Percentiles rank a stretch among this genome's conserved stretches.
Conservation (phyloP, 148 eudicot species). For the Silene latifolia region DNA sequence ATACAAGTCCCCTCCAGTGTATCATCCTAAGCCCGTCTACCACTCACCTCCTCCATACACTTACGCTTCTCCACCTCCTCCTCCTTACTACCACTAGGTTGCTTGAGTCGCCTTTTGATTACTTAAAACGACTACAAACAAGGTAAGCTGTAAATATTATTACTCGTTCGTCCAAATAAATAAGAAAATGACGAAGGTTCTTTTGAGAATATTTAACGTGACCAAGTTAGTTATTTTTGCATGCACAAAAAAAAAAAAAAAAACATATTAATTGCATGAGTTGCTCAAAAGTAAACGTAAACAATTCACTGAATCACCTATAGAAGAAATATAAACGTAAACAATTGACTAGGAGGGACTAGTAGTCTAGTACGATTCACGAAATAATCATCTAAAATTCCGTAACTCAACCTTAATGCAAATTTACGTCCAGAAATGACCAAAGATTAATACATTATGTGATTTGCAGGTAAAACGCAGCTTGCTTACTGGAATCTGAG, state of each 20-base stretch:
- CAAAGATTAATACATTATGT: not conserved
- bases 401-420: not conserved
- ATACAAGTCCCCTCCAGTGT: slow-evolving; percentile 19
- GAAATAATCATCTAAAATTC: not conserved
- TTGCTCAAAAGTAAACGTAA: no score
- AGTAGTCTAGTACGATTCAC: not conserved
- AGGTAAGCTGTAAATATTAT: slow-evolving; percentile 2
- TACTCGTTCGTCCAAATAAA: no score
- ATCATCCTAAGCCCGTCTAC: slow-evolving; percentile 1
- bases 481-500: not conserved
- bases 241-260: no score
- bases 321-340: not conserved
- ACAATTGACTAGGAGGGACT: not conserved
- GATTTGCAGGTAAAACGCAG: slow-evolving; percentile 5
- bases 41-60: slow-evolving; percentile 18
- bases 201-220: not conserved
- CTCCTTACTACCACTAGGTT: slow-evolving; percentile 24
- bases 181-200: not conserved
- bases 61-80: slow-evolving; percentile 29
- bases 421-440: not conserved
- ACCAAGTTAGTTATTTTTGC: no score
- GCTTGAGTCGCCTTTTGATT: not conserved
- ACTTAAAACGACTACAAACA: not conserved
- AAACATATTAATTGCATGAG: no score
- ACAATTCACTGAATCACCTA: no score